A percentile compares a stretch with the other conserved stretches of the same genome.
phyloP scores from a whole-genome alignment of 116 monocot species.

The Dioscorea cayenensis region DNA sequence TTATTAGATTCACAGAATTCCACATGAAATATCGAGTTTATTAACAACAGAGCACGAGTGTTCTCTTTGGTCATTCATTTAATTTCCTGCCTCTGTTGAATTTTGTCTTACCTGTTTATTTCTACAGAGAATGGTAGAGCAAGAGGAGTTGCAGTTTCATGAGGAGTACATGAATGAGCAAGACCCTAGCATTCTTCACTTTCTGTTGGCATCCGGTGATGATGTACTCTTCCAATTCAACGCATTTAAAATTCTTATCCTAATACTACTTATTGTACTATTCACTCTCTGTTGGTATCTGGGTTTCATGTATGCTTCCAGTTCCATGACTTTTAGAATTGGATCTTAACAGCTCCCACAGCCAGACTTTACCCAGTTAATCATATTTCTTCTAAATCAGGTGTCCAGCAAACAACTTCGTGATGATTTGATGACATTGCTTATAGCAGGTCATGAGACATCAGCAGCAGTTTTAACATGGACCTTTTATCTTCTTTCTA shows the following conservation, averaged over 20 bases:
- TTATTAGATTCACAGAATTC: too few species aligned
- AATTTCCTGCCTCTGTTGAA: too few species aligned
- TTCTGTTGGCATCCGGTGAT: slow-evolving; percentile 95
- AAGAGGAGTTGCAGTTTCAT: slow-evolving; percentile 89
- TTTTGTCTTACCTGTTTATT: not conserved
- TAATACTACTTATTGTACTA: too few species aligned
- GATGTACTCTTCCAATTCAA: slow-evolving; percentile 39
- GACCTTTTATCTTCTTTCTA: slow-evolving; percentile 94
- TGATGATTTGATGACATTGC: slow-evolving; percentile 98
- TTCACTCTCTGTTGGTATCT: too few species aligned
- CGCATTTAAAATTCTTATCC: too few species aligned
- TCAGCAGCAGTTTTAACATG: slow-evolving; percentile 95
- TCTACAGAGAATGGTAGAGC: slow-evolving; percentile 75
- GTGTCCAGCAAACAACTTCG: slow-evolving; percentile 96
- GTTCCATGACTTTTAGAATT: not conserved
- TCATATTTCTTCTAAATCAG: slow-evolving; percentile 17
- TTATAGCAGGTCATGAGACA: slow-evolving; percentile 99
- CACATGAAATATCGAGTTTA: too few species aligned
- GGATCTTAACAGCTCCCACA: not conserved
- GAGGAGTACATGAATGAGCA: slow-evolving; percentile 96
- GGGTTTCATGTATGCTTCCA: too few species aligned
- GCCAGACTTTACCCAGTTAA: not conserved
- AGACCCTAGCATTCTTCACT: slow-evolving; percentile 98
- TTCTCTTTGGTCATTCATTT: too few species aligned
- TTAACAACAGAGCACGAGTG: too few species aligned